Conservation (phyloP, 78 protist species). For the Dictyostelium firmibasis region DNA sequence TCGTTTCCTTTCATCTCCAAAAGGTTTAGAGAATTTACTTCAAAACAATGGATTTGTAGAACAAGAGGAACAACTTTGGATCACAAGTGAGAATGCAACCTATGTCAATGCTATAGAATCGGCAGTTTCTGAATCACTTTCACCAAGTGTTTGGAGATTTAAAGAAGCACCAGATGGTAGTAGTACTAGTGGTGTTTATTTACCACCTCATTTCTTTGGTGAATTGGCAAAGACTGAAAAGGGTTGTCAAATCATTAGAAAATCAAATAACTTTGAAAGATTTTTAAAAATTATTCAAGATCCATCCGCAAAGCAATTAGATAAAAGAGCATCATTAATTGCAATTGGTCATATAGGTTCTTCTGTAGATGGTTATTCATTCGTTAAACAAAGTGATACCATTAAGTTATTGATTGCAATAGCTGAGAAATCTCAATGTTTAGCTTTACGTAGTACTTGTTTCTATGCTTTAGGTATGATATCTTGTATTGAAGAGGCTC, state of each 20-base stretch:
- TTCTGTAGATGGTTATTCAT: not conserved
- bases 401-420: conserved; percentile 2
- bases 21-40: conserved; percentile 32
- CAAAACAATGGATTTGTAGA: conserved; percentile 34
- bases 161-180: conserved; percentile 42
- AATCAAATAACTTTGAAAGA: not conserved
- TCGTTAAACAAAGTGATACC: not conserved
- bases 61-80: conserved; percentile 59
- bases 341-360: conserved; percentile 81
- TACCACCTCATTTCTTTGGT: conserved; percentile 82
- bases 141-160: conserved; percentile 39
- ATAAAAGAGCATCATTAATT: conserved; percentile 48
- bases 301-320: not conserved
- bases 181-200: conserved; percentile 54
- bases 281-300: conserved; percentile 25
- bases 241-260: conserved; percentile 50
- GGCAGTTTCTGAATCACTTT: conserved; percentile 29
- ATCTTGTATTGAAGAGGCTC: conserved; percentile 37
- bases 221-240: conserved; percentile 77
- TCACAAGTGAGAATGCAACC: conserved; percentile 27
- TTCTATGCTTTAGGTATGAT: conserved; percentile 78
- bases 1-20: conserved; percentile 51
- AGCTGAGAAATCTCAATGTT: conserved; percentile 53
- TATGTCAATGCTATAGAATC: conserved; percentile 39
- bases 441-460: conserved; percentile 59